These are phyloP conservation scores for Aureobasidium sp. DNA, from an alignment of 2,329 filamentous ascomycete species.

Conservation along the genomic window DNA sequence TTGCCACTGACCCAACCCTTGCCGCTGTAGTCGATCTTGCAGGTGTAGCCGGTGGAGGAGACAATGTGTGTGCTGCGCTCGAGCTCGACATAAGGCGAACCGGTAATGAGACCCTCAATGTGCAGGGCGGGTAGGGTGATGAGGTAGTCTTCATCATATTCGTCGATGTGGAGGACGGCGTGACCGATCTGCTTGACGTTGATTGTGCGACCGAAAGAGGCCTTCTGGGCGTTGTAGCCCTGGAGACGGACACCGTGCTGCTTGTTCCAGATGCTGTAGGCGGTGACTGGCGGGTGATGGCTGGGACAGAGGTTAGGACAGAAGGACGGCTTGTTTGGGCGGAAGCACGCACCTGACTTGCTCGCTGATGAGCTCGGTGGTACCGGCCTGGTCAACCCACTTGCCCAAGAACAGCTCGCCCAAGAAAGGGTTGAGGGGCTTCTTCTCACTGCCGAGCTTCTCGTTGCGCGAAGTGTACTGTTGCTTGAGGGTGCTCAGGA, in stretches of 20 bases:
- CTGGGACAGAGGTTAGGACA: conserved; percentile 28
- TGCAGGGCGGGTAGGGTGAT: conserved; percentile 88
- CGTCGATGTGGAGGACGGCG: conserved; percentile 69
- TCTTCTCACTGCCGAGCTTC: conserved; percentile 85
- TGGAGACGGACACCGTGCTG: conserved; percentile 67
- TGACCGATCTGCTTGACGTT: conserved; percentile 76
- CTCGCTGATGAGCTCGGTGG: conserved; percentile 82
- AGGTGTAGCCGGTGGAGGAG: conserved; percentile 77
- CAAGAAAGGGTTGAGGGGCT: conserved; percentile 92
- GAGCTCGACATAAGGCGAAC: conserved; percentile 83
- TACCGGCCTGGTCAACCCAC: conserved; percentile 77
- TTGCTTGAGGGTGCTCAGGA: conserved; percentile 85
- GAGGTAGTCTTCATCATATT: conserved; percentile 65
- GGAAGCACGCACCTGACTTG: conserved; percentile 63
- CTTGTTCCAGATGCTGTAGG: conserved; percentile 85
- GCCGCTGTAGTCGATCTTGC: conserved; percentile 87
- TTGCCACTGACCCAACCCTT: conserved; percentile 93
- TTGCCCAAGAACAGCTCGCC: conserved; percentile 89
- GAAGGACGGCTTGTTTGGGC: neutral
- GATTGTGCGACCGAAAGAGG: conserved; percentile 88
- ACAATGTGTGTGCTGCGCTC: conserved; percentile 79
- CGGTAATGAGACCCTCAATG: conserved; percentile 85
- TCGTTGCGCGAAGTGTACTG: conserved; percentile 72
- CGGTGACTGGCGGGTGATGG: conserved; percentile 91
- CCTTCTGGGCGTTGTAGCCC: conserved; percentile 95